Evolutionary conservation across 768 basidiomycete genomes (phyloP).

Genomic region (Mycena capillaripes): DNA sequence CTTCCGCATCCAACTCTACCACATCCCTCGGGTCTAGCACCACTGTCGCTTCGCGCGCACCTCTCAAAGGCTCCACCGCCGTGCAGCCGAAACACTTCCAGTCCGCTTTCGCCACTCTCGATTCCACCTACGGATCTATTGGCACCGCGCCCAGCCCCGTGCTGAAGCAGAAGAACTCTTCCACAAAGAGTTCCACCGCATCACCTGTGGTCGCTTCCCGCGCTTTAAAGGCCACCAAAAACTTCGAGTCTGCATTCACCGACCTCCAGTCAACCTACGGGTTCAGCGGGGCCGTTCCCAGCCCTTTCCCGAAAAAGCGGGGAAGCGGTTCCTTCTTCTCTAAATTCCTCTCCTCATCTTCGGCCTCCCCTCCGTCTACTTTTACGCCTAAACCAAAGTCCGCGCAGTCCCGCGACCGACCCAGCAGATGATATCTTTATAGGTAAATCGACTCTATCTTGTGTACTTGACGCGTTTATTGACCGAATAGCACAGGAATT

Average conservation of each 20-base stretch:
- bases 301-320: background rate
- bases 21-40: conserved; percentile 18
- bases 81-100: conserved; percentile 22
- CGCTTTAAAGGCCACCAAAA: too few species aligned
- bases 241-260: conserved; percentile 25
- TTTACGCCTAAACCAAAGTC: background rate
- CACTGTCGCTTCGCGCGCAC: conserved; percentile 20
- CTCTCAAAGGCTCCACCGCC: background rate
- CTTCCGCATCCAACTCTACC: conserved; percentile 15
- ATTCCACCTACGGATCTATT: conserved; percentile 30
- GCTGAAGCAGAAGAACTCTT: background rate
- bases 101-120: conserved; percentile 28
- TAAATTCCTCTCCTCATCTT: background rate
- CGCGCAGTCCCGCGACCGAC: background rate
- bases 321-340: background rate
- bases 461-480: background rate
- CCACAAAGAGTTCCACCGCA: background rate
- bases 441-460: background rate
- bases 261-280: conserved; percentile 28
- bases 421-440: background rate
- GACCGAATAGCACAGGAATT: background rate
- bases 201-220: background rate
- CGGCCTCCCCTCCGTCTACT: background rate
- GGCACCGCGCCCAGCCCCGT: conserved; percentile 15
- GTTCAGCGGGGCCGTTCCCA: conserved; percentile 1